Percentiles rank a stretch among this genome's conserved stretches.
phyloP scores from a whole-genome alignment of 2,329 filamentous ascomycete genomes.

The Scedosporium minutisporum region DNA sequence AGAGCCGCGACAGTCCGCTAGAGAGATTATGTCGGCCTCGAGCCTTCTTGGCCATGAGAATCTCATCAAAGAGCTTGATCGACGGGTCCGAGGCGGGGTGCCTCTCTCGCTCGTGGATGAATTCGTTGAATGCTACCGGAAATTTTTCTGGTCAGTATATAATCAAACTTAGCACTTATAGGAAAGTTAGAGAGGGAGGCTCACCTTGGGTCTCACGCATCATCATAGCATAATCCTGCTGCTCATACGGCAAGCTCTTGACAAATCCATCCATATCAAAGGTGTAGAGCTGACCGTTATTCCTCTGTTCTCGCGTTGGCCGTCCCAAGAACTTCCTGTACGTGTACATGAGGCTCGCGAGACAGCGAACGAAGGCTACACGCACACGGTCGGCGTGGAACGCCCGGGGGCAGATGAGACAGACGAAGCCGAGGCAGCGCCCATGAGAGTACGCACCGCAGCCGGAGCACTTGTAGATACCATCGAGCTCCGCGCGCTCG shows the following conservation, averaged over 20 bases:
- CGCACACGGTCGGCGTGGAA: constrained; percentile 54
- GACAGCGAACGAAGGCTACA: constrained; percentile 54
- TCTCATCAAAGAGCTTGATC: constrained; percentile 73
- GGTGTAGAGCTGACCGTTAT: constrained; percentile 47
- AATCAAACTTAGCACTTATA: background rate
- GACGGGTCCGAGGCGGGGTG: constrained; percentile 50
- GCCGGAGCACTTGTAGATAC: constrained; percentile 63
- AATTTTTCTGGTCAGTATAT: constrained; percentile 12
- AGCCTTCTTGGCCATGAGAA: constrained; percentile 68
- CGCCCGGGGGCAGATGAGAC: constrained; percentile 52
- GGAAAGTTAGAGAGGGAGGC: constrained; percentile 9
- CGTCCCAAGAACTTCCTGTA: constrained; percentile 55
- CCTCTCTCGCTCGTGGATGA: constrained; percentile 72
- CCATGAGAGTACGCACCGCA: constrained; percentile 50
- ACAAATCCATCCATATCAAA: constrained; percentile 59
- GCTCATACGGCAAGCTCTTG: constrained; percentile 54
- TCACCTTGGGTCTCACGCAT: constrained; percentile 58
- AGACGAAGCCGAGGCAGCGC: constrained; percentile 52
- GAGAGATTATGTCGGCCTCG: constrained; percentile 57
- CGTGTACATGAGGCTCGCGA: constrained; percentile 57
- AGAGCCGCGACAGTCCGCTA: constrained; percentile 48
- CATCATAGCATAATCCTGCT: constrained; percentile 55
- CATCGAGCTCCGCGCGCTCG: constrained; percentile 61
- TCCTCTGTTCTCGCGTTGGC: constrained; percentile 51
- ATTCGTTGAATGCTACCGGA: constrained; percentile 58